Percentiles rank a stretch among this genome's conserved stretches.
Evolutionary conservation across 495 filamentous ascomycete species (phyloP).

Genomic region (Glonium stellatum): DNA sequence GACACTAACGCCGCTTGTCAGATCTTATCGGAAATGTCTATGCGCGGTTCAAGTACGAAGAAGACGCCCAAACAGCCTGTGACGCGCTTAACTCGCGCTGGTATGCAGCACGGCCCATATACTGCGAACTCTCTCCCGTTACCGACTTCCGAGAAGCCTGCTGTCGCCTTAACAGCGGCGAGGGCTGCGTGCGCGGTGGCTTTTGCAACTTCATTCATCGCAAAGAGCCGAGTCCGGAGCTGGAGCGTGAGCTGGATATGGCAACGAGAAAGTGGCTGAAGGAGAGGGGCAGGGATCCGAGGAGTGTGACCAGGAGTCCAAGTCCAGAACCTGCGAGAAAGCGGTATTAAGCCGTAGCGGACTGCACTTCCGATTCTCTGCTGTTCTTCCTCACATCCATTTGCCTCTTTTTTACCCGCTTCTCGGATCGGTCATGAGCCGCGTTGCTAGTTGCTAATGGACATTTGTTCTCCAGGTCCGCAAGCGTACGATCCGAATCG

Average conservation of each 20-base stretch:
- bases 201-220: constrained; percentile 99
- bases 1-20: constrained; percentile 30
- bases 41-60: constrained; percentile 99
- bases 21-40: constrained; percentile 99
- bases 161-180: constrained; percentile 86
- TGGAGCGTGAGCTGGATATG: constrained; percentile 81
- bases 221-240: constrained; percentile 81
- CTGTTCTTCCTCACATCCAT: not conserved
- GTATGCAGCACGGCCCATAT: constrained; percentile 96
- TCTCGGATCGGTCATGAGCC: too few relatives aligned
- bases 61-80: constrained; percentile 86
- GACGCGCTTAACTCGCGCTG: constrained; percentile 89
- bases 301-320: constrained; percentile 56
- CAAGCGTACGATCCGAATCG: too few relatives aligned
- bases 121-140: constrained; percentile 93
- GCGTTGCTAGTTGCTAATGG: too few relatives aligned
- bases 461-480: too few relatives aligned
- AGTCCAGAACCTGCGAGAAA: constrained; percentile 41
- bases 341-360: constrained; percentile 22
- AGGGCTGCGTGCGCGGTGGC: constrained; percentile 90
- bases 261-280: constrained; percentile 94
- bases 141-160: constrained; percentile 98
- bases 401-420: too few relatives aligned
- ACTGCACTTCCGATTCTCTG: not conserved
- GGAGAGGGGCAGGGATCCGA: constrained; percentile 72